Evolutionary conservation across 441 rosid genomes (phyloP), one percentile per base, ranked within the genome.

Genomic region (Melastoma candidum): DNA sequence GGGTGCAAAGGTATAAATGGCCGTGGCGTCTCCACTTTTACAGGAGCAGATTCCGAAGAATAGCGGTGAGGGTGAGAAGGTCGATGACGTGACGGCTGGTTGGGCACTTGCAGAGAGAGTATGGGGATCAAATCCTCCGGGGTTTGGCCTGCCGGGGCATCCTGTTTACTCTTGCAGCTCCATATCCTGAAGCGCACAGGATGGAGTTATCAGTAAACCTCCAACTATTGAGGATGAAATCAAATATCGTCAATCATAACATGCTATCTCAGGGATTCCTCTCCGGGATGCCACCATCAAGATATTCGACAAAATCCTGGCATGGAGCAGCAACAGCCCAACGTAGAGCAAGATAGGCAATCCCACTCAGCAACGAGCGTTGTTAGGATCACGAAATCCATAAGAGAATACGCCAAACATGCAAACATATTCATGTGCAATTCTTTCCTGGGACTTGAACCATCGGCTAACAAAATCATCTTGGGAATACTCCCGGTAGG

Each of bases 61-160:
- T 7, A 65, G 51, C 8, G 49, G 48, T 32, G 61, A 11, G 7
- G 64, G 53, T 44, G 47, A 66, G 47, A 45, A 54, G 55, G 49
- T 69, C 50, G 32, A 58, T 4, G 74, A 71, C 61, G 24, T 45
- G 47, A 3, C 48, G 0, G 26, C 14, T 12, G 56, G 70, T 12
- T 71, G 72, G 74, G 72, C 74, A 4, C 44, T 75, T 11, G 66
- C 63, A 54, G 50, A 0, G 26, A 55, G 53, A 57, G 60, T 32
- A 58, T 71, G 66, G 66, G 63, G 2, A 51, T 71, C 25, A 1
- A 58, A 43, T 3, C 51, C 3, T 63, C 53, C 13, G 56, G 52
- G 1, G 17, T 61, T 49, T 53, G 53, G 26, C 53, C 63, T 2
- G 49, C 63, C 48, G 66, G 61, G 36, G 53, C 63, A 1, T 66